Conservation (phyloP, 2,329 filamentous ascomycete genomes). For the Apiospora pterosperma region DNA sequence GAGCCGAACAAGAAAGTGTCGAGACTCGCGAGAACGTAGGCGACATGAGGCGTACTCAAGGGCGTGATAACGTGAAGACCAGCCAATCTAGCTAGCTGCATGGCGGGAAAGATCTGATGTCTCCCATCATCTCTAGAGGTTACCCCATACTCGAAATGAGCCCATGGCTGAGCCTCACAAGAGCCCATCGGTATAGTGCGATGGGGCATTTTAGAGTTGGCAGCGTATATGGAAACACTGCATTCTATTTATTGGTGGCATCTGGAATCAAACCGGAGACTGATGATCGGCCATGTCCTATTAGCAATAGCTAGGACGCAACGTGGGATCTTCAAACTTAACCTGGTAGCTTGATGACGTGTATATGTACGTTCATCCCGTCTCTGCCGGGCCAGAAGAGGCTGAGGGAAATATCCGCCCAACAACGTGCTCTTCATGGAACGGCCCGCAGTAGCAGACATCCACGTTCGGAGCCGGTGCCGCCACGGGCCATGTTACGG, state of each 20-base stretch:
- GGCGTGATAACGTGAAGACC: not conserved
- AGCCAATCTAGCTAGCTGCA: not conserved
- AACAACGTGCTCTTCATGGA: not conserved
- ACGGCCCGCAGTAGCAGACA: not conserved
- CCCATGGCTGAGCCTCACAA: not conserved
- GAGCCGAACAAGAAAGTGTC: not conserved
- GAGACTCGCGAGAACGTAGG: not conserved
- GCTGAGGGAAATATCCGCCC: not conserved
- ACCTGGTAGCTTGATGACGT: not conserved
- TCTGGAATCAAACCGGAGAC: not conserved
- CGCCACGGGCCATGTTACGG: not conserved
- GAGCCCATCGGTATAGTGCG: not conserved
- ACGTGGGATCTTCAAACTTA: not conserved
- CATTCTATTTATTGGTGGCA: not conserved
- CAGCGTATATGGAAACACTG: not conserved
- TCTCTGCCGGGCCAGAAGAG: not conserved
- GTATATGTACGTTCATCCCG: not conserved
- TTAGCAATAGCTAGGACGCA: not conserved
- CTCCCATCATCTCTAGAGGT: not conserved
- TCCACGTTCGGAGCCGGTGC: not conserved
- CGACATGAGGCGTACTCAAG: not conserved
- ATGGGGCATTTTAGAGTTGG: not conserved
- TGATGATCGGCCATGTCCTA: not conserved
- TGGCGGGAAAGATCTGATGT: not conserved
- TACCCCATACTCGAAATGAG: not conserved